Evolutionary conservation across 1,284 basidiomycete genomes (phyloP), one percentile per base, ranked within the genome.

Genomic region (Trichosporon asahii): DNA sequence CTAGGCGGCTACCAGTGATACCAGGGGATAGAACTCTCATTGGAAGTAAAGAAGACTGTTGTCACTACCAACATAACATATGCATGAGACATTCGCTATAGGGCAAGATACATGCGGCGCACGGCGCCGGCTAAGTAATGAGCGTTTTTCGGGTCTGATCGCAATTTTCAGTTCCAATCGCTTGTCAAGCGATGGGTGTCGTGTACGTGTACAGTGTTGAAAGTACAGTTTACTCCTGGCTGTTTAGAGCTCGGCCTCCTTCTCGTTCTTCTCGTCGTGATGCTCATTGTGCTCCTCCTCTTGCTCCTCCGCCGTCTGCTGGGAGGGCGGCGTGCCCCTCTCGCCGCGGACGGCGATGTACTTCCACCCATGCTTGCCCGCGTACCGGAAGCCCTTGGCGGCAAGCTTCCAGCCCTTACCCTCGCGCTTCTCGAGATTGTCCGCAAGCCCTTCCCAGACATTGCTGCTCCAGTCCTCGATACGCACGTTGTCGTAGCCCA

Each of bases 371-470:
- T 64, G 69, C 7, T 78, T 75, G 15, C 76, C 76, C 8, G 81
- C 80, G 72, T 86, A 85, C 73, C 82, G 77, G 5, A 89, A 77
- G 2, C 86, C 68, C 29, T 61, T 71, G 5, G 80, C 86, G 66
- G 89, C 87, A 3, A 85, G 78, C n/a, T 86, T 87, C n/a, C 81
- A 80, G 3, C 27, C 27, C 15, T 78, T 60, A 5, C 86, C 87
- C 67, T 78, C 77, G 27, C 85, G 81, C 15, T 70, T 73, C 65
- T 80, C 82, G 46, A 91, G 76, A 76, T 90, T 89, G 9, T 61
- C 46, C 0, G 85, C 80, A 75, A 91, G 89, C 0, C 86, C 86
- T 35, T 87, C 86, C 78, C 89, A 90, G 12, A 91, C 90, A 68
- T 87, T 80, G 14, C 81, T 69, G 27, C 86, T 88, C 71, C 91